These are phyloP conservation scores for Didymella glomerata DNA, from an alignment of 2,329 filamentous ascomycete species.

Conservation along the genomic window DNA sequence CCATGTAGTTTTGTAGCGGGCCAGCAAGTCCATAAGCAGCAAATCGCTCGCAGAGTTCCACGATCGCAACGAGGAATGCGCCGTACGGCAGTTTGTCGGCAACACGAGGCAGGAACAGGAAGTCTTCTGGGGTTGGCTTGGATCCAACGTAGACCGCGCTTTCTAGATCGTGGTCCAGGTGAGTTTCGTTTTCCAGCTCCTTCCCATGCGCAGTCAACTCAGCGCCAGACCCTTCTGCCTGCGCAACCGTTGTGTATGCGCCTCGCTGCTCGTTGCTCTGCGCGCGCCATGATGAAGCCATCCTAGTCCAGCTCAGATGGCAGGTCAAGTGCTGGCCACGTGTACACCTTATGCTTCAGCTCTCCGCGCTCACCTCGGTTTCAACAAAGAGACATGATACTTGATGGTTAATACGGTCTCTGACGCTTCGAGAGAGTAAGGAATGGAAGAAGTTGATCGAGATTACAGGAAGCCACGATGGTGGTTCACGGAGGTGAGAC, in stretches of 20 bases:
- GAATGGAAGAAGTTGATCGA: neutral
- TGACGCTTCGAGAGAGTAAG: neutral
- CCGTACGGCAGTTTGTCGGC: constrained; percentile 56
- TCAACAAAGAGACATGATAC: neutral
- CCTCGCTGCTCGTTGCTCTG: constrained; percentile 31
- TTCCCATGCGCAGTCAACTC: constrained; percentile 31
- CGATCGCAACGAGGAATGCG: constrained; percentile 58
- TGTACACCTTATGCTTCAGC: neutral
- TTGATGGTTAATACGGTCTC: neutral
- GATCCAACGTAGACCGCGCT: constrained; percentile 31
- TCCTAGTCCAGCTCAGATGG: constrained; percentile 4
- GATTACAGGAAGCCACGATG: constrained; percentile 20
- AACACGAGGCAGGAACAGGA: constrained; percentile 43
- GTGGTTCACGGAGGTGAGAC: constrained; percentile 19
- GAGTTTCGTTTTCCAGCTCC: constrained; percentile 17
- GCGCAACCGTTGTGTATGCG: constrained; percentile 45
- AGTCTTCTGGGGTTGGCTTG: constrained; percentile 38
- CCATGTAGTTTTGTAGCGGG: constrained; percentile 61
- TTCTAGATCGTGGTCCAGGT: constrained; percentile 6
- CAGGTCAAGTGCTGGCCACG: neutral
- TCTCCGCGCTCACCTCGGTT: neutral
- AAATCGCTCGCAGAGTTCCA: constrained; percentile 61
- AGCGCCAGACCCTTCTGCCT: constrained; percentile 36
- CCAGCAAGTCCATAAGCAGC: constrained; percentile 57
- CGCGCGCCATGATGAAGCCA: constrained; percentile 36